Evolutionary conservation across 2,329 filamentous ascomycete species (phyloP).

Genomic region (Paraphoma sp.): DNA sequence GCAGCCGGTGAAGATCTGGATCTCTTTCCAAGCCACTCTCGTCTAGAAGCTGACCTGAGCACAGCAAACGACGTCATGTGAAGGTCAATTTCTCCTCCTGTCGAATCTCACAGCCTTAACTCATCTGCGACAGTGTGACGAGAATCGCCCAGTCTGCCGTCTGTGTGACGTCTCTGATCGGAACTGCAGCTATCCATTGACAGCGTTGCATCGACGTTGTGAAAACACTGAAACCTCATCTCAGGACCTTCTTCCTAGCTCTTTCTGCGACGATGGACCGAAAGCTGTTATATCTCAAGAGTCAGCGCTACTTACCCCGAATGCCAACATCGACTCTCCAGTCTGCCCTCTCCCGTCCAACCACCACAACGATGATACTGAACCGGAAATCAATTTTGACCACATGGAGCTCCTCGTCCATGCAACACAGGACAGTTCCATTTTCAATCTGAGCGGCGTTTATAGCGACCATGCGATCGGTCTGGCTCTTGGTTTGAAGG

Average conservation of each 20-base stretch:
- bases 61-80: slow-evolving; percentile 27
- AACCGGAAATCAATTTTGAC: slow-evolving; percentile 35
- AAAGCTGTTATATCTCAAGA: neutral
- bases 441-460: slow-evolving; percentile 33
- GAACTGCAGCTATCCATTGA: slow-evolving; percentile 16
- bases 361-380: neutral
- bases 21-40: neutral
- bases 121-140: slow-evolving; percentile 20
- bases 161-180: slow-evolving; percentile 23
- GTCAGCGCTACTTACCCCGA: neutral
- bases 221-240: neutral
- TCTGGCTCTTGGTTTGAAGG: slow-evolving; percentile 25
- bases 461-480: slow-evolving; percentile 13
- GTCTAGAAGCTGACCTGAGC: neutral
- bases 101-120: neutral
- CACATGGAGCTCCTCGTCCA: slow-evolving; percentile 49
- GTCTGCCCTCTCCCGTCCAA: neutral
- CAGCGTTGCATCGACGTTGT: no score
- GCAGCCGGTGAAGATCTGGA: neutral
- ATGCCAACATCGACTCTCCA: neutral
- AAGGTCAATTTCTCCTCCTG: slow-evolving; percentile 11
- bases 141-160: slow-evolving; percentile 22
- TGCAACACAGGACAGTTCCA: slow-evolving; percentile 22
- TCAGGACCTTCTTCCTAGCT: neutral
- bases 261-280: neutral